These are phyloP conservation scores for Sclerotinia spermophila DNA, from an alignment of 2,329 filamentous ascomycete genomes.

Conservation along the genomic window DNA sequence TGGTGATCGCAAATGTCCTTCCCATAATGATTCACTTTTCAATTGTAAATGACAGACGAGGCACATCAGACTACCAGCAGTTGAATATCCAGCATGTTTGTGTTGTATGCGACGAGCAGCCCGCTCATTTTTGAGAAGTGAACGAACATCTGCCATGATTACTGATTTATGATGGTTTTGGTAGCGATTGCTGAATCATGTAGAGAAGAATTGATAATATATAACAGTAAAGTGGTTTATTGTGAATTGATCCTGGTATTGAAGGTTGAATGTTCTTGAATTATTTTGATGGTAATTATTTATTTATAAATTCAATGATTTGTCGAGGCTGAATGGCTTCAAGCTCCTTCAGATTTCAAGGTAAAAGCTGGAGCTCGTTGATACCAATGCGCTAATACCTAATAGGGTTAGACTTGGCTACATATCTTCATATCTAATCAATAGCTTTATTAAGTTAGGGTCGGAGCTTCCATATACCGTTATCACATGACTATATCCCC, in stretches of 20 bases:
- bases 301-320: background rate
- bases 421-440: background rate
- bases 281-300: no score
- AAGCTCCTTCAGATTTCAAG: background rate
- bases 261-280: background rate
- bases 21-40: slow-evolving; percentile 66
- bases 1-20: slow-evolving; percentile 52
- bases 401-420: background rate
- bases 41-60: slow-evolving; percentile 61
- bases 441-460: fast-evolving
- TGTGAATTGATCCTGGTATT: background rate
- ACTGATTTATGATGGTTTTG: background rate
- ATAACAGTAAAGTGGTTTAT: background rate
- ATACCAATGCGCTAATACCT: background rate
- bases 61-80: slow-evolving; percentile 65
- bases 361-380: background rate
- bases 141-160: slow-evolving; percentile 73
- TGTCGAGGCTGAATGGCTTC: background rate
- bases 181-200: background rate
- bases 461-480: background rate
- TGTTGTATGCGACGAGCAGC: slow-evolving; percentile 69
- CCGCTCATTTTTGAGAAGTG: slow-evolving; percentile 74
- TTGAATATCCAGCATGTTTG: slow-evolving; percentile 64
- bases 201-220: background rate
- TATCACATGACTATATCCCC: background rate